Percentiles rank a stretch among this genome's conserved stretches.
Evolutionary conservation across 345 rosid genomes (phyloP).

Genomic region (Turritis glabra): DNA sequence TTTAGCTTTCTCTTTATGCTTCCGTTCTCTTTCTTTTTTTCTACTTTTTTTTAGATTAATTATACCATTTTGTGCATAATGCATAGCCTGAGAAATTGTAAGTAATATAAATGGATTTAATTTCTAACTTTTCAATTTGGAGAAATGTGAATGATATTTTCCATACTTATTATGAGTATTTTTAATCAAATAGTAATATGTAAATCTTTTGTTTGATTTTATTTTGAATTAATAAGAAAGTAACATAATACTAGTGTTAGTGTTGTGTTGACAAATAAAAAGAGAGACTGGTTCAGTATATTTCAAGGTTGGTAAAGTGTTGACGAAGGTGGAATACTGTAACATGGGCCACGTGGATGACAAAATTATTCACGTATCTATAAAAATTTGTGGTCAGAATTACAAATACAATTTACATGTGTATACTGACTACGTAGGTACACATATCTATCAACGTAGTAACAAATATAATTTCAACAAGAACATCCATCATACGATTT

Average conservation of each 20-base stretch:
- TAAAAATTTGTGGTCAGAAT: constrained; percentile 19
- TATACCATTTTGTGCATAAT: neutral
- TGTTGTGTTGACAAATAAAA: constrained; percentile 10
- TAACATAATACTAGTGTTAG: too few relatives aligned
- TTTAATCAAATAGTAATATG: too few relatives aligned
- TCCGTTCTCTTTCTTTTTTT: neutral
- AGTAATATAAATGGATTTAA: neutral
- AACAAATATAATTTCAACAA: neutral
- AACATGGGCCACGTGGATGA: constrained; percentile 36
- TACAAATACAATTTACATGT: neutral
- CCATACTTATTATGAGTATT: too few relatives aligned
- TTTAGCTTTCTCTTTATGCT: constrained; percentile 33
- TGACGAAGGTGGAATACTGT: constrained; percentile 37
- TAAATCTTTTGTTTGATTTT: neutral
- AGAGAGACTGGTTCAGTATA: neutral
- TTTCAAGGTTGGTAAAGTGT: constrained; percentile 36
- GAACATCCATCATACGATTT: neutral
- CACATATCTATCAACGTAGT: neutral
- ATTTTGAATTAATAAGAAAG: neutral
- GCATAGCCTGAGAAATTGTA: neutral
- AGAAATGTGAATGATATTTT: too few relatives aligned
- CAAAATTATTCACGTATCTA: constrained; percentile 15
- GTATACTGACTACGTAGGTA: constrained; percentile 6
- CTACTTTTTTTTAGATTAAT: neutral
- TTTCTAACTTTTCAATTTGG: too few relatives aligned